Evolutionary conservation across 108 stramenopile species (phyloP).

Genomic region (Epithemia pelagica): DNA sequence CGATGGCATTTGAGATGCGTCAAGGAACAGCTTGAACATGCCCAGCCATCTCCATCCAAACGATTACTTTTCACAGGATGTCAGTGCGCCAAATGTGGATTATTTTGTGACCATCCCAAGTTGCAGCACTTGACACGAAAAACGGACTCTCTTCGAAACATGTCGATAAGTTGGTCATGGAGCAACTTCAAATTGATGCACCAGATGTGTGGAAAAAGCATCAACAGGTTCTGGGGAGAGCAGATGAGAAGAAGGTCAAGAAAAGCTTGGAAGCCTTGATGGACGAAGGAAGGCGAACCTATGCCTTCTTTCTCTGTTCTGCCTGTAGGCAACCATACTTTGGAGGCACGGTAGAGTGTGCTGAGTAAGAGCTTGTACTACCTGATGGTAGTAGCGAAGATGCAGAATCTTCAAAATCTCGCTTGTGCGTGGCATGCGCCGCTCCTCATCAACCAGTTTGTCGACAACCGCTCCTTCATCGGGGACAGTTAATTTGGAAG

Average conservation of each 20-base stretch:
- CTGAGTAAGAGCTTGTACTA: constrained; percentile 18
- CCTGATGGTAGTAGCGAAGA: constrained; percentile 11
- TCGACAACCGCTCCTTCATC: constrained; percentile 37
- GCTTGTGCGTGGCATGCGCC: constrained; percentile 45
- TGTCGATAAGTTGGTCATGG: constrained; percentile 43
- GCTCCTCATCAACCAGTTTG: constrained; percentile 43
- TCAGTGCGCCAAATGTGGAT: constrained; percentile 59
- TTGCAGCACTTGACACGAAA: constrained; percentile 46
- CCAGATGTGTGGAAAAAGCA: constrained; percentile 18
- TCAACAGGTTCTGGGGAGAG: neutral
- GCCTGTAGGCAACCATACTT: constrained; percentile 61
- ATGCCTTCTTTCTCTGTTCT: constrained; percentile 58
- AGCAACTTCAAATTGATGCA: constrained; percentile 38
- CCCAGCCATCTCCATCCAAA: constrained; percentile 28
- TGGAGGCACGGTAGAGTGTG: constrained; percentile 66
- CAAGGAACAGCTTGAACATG: constrained; percentile 39
- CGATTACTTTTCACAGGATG: constrained; percentile 56
- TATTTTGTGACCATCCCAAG: constrained; percentile 38
- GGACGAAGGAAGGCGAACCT: constrained; percentile 37
- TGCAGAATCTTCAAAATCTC: constrained; percentile 19
- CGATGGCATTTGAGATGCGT: constrained; percentile 50
- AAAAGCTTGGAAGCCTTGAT: constrained; percentile 13
- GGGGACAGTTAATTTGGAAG: constrained; percentile 49
- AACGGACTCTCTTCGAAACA: constrained; percentile 43
- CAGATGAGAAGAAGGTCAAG: neutral